Base-by-base conservation (phyloP, 2,329 filamentous ascomycete genomes). In the Sarocladiaceae sp. region DNA sequence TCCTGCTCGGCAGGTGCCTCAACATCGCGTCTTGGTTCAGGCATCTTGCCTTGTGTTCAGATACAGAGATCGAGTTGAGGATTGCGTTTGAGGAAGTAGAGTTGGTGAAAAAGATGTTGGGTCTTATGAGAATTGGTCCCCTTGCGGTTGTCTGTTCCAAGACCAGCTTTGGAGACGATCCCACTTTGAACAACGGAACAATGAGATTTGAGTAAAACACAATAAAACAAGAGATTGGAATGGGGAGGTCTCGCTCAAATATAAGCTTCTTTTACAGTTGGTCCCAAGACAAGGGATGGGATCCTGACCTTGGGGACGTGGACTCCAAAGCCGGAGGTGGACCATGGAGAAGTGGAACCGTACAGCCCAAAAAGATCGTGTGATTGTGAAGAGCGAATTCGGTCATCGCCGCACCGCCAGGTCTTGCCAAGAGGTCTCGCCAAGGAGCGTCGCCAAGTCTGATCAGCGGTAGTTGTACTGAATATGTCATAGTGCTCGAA, bases 1-100 rank as follows among this genome's bases (percentile, higher is more conserved):
- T 49, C 24, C 1, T 42, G 29, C 11, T 50, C 52, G 2, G 48
- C 51, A 9, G 55, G 55, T 35, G 57, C 50, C 50, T 57, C 55
- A 13, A 46, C 42, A 33, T 59, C 56, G 3, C 45, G 45, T 33
- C 45, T 47, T 33, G 55, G 54, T 12, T 50, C 48, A 40, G 56
- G 55, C 56, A 58, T 58, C n/a, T 18, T 53, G 41, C n/a, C n/a
- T n/a, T n/a, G n/a, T n/a, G n/a, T n/a, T n/a, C n/a, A n/a, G n/a
- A n/a, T n/a, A n/a, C n/a, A n/a, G n/a, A n/a, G n/a, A n/a, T n/a
- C n/a, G n/a, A n/a, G 32, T 27, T 41, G 18, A n/a, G 18, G 21
- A 24, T n/a, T 27, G 19, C 12, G 15, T 23, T 23, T 19, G 11
- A n/a, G 12, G 2, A 39, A 11, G 10, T 39, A 6, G 24, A 20